These are phyloP conservation scores for Pseudogymnoascus sp. DNA, from an alignment of 2,329 filamentous ascomycete genomes.

Conservation along the genomic window DNA sequence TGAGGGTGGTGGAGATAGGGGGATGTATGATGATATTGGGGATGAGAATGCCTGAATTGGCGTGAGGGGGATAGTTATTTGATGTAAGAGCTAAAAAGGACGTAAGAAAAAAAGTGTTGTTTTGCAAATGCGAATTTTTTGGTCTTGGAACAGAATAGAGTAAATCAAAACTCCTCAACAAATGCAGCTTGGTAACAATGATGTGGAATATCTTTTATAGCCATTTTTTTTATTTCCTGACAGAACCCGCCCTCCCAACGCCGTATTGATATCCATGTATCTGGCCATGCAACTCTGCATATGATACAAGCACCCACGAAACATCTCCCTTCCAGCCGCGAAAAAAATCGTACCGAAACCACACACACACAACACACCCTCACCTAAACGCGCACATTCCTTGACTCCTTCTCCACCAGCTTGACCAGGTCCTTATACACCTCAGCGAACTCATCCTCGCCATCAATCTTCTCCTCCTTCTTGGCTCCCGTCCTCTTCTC, in stretches of 20 bases:
- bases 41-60: background rate
- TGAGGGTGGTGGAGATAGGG: background rate
- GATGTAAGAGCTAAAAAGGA: background rate
- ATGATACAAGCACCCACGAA: constrained; percentile 10
- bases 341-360: background rate
- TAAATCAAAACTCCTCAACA: background rate
- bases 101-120: background rate
- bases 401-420: constrained; percentile 59
- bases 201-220: background rate
- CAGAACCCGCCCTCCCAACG: constrained; percentile 5
- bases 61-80: background rate
- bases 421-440: constrained; percentile 60
- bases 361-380: background rate
- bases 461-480: constrained; percentile 38
- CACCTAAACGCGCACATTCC: constrained; percentile 36
- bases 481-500: constrained; percentile 44
- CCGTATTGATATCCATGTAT: constrained; percentile 9
- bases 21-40: background rate
- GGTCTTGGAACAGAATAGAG: background rate
- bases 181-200: constrained; percentile 5
- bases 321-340: constrained; percentile 1
- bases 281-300: constrained; percentile 8
- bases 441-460: constrained; percentile 56
- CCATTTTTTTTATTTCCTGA: constrained; percentile 7
- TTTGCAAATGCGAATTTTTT: constrained; percentile 4